These are phyloP conservation scores for Flaveria sonorensis DNA, from an alignment of 129 eudicot genomes.

Conservation along the genomic window DNA sequence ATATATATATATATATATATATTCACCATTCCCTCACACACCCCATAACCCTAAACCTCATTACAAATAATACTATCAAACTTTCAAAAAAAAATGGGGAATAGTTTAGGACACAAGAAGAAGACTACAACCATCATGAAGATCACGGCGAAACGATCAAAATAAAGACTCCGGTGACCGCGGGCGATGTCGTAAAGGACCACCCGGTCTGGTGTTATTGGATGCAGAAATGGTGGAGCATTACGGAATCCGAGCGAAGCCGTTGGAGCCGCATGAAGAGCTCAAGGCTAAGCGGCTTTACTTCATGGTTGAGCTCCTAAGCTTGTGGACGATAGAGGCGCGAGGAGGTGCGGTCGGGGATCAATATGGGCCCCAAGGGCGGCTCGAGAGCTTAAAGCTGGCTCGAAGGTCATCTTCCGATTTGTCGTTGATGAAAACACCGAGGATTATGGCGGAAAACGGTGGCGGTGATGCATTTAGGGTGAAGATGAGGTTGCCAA, in stretches of 20 bases:
- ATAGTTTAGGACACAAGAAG: slow-evolving; percentile 66
- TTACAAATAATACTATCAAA: not conserved
- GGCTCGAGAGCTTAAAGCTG: slow-evolving; percentile 82
- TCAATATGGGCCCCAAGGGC: slow-evolving; percentile 81
- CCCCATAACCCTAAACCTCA: slow-evolving; percentile 24
- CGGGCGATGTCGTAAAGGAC: slow-evolving; percentile 50
- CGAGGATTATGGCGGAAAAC: slow-evolving; percentile 36
- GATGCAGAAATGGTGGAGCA: slow-evolving; percentile 81
- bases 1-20: too few species aligned
- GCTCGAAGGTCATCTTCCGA: slow-evolving; percentile 73
- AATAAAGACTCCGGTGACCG: slow-evolving; percentile 69
- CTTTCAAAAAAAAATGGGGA: slow-evolving; percentile 51
- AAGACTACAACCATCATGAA: slow-evolving; percentile 74
- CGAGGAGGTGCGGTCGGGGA: slow-evolving; percentile 71
- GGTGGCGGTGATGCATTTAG: slow-evolving; percentile 37
- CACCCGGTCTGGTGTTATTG: slow-evolving; percentile 69
- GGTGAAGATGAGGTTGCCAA: slow-evolving; percentile 69
- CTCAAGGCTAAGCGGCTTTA: slow-evolving; percentile 70
- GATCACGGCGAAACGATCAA: slow-evolving; percentile 72
- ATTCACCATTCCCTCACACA: slow-evolving; percentile 23
- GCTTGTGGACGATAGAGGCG: slow-evolving; percentile 33
- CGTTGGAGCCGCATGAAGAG: slow-evolving; percentile 63
- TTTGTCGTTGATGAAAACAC: slow-evolving; percentile 50
- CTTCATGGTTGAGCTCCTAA: slow-evolving; percentile 79
- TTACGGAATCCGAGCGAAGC: slow-evolving; percentile 77